phyloP scores from a whole-genome alignment of 2,329 filamentous ascomycete genomes.

The Uncinocarpus reesii region DNA sequence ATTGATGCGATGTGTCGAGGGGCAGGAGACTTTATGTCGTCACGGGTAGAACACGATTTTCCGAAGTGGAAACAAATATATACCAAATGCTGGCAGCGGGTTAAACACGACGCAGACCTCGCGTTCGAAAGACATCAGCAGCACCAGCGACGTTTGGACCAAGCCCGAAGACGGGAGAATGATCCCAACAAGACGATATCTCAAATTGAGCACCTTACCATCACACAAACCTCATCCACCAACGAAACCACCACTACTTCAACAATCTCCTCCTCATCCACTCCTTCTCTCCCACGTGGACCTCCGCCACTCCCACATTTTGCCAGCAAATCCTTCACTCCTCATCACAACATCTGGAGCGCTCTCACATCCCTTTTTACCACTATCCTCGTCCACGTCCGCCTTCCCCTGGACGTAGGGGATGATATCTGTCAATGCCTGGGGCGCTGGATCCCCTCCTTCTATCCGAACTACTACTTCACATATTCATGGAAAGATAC shows the following conservation, averaged over 20 bases:
- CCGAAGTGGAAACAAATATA: conserved; percentile 36
- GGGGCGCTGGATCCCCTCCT: conserved; percentile 29
- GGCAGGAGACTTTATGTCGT: conserved; percentile 71
- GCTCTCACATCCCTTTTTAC: conserved; percentile 31
- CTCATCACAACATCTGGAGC: conserved; percentile 33
- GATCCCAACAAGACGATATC: background rate
- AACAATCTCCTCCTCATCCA: background rate
- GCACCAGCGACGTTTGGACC: conserved; percentile 11
- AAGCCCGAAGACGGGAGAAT: background rate
- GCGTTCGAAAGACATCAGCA: conserved; percentile 27
- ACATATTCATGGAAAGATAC: conserved; percentile 13
- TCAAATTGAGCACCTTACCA: conserved; percentile 1
- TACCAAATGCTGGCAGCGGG: conserved; percentile 29
- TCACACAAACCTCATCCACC: background rate
- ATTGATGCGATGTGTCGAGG: conserved; percentile 57
- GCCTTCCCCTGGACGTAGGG: conserved; percentile 31
- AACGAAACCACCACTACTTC: background rate
- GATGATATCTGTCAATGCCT: conserved; percentile 35
- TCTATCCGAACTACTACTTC: conserved; percentile 29
- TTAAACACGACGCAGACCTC: conserved; percentile 30
- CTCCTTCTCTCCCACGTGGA: conserved; percentile 19
- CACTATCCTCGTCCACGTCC: conserved; percentile 31
- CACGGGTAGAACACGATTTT: conserved; percentile 62
- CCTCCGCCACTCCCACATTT: conserved; percentile 17
- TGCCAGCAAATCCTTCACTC: conserved; percentile 28